Evolutionary conservation across 305 asterid species (phyloP).

Genomic region (Stenogyne calaminthoides): DNA sequence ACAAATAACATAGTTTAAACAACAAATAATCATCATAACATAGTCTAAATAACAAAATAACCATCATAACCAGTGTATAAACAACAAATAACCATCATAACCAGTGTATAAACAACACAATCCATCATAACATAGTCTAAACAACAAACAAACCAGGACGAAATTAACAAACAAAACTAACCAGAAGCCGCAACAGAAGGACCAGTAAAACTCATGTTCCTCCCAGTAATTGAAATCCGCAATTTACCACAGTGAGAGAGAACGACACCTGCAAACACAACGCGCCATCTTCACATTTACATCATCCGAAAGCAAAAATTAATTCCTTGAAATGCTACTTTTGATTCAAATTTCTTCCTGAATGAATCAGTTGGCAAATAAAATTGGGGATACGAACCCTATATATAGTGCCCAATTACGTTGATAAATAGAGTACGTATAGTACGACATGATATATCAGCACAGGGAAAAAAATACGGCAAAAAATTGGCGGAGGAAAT

Average conservation of each 20-base stretch:
- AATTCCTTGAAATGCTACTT: slow-evolving; percentile 4
- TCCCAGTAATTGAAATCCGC: slow-evolving; percentile 34
- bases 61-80: too few relatives aligned
- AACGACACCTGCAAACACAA: slow-evolving; percentile 32
- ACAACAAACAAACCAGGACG: too few relatives aligned
- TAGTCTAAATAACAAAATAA: too few relatives aligned
- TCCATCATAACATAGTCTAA: too few relatives aligned
- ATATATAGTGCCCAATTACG: background rate
- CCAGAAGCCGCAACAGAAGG: slow-evolving; percentile 64
- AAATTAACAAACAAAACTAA: slow-evolving; percentile 39
- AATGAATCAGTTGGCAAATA: background rate
- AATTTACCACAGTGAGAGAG: slow-evolving; percentile 20
- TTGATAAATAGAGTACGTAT: background rate
- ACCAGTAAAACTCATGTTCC: slow-evolving; percentile 63
- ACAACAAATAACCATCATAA: too few relatives aligned
- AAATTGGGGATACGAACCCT: slow-evolving; percentile 26
- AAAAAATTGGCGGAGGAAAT: background rate
- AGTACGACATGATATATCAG: too few relatives aligned
- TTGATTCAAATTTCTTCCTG: background rate
- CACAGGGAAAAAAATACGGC: background rate
- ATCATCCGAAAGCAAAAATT: background rate
- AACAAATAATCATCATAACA: too few relatives aligned
- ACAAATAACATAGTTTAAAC: too few relatives aligned
- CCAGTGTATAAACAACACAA: too few relatives aligned
- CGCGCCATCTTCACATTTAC: slow-evolving; percentile 5